Percentiles rank a stretch among this genome's conserved stretches.
phyloP scores from a whole-genome alignment of 1,139 yeast species.

The Diutina siamensis region DNA sequence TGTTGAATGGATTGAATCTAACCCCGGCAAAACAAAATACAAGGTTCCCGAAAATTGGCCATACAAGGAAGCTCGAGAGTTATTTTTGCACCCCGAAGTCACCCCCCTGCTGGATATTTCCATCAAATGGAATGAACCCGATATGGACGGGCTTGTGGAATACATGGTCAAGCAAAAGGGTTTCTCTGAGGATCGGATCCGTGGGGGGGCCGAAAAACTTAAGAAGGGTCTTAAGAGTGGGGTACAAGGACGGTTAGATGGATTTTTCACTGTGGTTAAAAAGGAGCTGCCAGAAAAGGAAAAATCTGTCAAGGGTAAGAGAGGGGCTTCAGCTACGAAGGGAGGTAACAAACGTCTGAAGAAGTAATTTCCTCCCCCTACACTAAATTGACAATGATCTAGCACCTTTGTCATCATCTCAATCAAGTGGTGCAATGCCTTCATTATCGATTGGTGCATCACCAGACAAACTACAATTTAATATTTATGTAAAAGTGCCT shows the following conservation, averaged over 20 bases:
- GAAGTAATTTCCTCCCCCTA: too few species aligned
- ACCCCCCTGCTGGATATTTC: slow-evolving; percentile 45
- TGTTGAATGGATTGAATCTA: slow-evolving; percentile 46
- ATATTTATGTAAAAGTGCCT: too few species aligned
- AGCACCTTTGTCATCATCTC: too few species aligned
- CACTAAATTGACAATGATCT: too few species aligned
- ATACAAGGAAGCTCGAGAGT: slow-evolving; percentile 71
- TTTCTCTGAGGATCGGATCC: slow-evolving; percentile 84
- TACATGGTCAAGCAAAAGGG: slow-evolving; percentile 72
- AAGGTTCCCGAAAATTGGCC: slow-evolving; percentile 95
- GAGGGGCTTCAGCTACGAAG: neutral
- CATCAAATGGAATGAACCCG: slow-evolving; percentile 71
- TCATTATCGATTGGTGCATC: too few species aligned
- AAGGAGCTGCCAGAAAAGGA: slow-evolving; percentile 4
- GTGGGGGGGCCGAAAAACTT: slow-evolving; percentile 76
- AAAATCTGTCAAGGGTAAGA: too few species aligned
- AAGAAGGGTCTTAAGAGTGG: slow-evolving; percentile 76
- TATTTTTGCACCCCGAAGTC: slow-evolving; percentile 77
- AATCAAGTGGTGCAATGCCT: too few species aligned
- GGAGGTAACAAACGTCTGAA: neutral
- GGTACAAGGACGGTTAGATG: slow-evolving; percentile 86
- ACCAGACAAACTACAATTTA: too few species aligned
- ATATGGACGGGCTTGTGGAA: slow-evolving; percentile 61
- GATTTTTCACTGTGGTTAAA: slow-evolving; percentile 63
- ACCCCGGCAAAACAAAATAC: slow-evolving; percentile 56